phyloP scores from a whole-genome alignment of 202 grass and related monocot genomes.

The Setaria italica region DNA sequence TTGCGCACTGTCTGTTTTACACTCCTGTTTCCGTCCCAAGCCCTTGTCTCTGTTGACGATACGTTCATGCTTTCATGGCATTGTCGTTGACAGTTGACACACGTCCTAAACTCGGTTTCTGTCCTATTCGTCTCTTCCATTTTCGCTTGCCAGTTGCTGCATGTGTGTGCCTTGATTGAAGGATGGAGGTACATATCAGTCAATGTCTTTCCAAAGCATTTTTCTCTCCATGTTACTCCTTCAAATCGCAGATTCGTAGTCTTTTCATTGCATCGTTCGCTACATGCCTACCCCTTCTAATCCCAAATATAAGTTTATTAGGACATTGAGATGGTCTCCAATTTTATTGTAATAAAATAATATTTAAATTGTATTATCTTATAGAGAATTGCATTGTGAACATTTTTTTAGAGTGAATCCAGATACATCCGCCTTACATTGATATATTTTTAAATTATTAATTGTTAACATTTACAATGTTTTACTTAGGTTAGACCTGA shows the following conservation, averaged over 20 bases:
- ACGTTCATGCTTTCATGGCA: background rate
- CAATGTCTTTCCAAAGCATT: background rate
- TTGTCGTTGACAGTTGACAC: background rate
- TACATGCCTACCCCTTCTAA: background rate
- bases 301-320: background rate
- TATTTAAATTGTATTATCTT: too few species aligned
- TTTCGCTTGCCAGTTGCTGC: background rate
- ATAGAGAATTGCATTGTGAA: too few species aligned
- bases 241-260: too few species aligned
- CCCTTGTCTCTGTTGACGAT: background rate
- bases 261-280: too few species aligned
- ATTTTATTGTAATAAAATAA: too few species aligned
- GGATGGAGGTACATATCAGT: background rate
- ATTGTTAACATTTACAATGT: too few species aligned
- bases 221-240: background rate
- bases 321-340: too few species aligned
- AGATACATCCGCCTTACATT: too few species aligned
- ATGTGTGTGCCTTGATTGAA: background rate
- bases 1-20: conserved; percentile 21
- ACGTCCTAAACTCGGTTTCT: too few species aligned
- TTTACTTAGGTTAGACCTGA: background rate
- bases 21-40: background rate
- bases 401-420: too few species aligned
- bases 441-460: too few species aligned
- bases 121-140: background rate